A percentile compares a stretch with the other conserved stretches of the same genome.
Conservation (phyloP, 2,329 filamentous ascomycete species). For the Fusarium sp. region DNA sequence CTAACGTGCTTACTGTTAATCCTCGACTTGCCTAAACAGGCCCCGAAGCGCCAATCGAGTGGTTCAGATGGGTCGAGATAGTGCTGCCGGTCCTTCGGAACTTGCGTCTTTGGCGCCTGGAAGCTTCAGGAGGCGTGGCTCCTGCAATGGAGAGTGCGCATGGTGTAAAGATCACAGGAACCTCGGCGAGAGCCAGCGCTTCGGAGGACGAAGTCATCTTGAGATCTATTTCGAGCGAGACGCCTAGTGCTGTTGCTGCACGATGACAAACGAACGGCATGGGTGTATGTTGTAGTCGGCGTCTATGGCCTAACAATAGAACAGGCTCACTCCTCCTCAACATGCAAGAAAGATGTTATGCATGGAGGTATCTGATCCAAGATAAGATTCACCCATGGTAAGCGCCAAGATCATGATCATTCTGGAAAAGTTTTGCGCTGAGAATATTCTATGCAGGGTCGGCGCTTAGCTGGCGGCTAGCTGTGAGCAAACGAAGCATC, state of each 20-base stretch:
- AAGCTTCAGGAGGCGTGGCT: conserved; percentile 21
- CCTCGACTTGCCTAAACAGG: conserved; percentile 35
- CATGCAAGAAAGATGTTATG: conserved; percentile 27
- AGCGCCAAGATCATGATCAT: conserved; percentile 32
- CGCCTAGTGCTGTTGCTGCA: conserved; percentile 35
- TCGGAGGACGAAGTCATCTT: conserved; percentile 23
- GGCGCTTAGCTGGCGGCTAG: conserved; percentile 49
- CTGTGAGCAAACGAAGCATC: conserved; percentile 4
- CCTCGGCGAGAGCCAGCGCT: conserved; percentile 19
- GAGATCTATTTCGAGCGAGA: conserved; percentile 31
- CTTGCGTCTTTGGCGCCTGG: conserved; percentile 30
- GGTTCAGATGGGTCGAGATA: conserved; percentile 33
- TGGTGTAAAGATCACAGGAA: conserved; percentile 33
- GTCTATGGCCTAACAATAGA: conserved; percentile 32
- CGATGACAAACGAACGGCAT: conserved; percentile 8
- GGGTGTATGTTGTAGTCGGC: conserved; percentile 24
- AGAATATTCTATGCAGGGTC: conserved; percentile 25
- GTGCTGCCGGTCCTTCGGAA: conserved; percentile 30
- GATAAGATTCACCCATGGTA: conserved; percentile 31
- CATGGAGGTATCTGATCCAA: conserved; percentile 29
- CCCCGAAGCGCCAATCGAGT: conserved; percentile 32
- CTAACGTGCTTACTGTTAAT: conserved; percentile 19
- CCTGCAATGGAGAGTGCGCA: conserved; percentile 23
- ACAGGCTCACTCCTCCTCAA: background rate
- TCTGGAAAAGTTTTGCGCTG: conserved; percentile 34